Evolutionary conservation across 1,284 basidiomycete species (phyloP).

Genomic region (Amylostereum areolatum): DNA sequence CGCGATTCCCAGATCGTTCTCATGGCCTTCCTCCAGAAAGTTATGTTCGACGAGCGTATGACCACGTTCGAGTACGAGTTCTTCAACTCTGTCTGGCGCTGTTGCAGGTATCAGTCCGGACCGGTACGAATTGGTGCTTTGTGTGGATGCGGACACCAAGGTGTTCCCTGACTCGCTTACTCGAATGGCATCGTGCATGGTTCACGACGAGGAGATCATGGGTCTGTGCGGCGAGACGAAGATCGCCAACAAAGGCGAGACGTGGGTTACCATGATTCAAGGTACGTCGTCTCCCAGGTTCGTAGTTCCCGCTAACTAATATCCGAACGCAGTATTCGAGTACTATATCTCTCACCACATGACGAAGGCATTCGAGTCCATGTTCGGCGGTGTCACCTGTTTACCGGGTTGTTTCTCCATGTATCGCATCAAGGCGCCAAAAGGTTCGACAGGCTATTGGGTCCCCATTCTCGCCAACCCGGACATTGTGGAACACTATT

Average conservation of each 20-base stretch:
- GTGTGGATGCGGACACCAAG: conserved; percentile 99
- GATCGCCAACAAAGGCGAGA: conserved; percentile 97
- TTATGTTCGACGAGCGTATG: conserved; percentile 99
- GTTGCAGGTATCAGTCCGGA: conserved; percentile 95
- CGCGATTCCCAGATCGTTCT: conserved; percentile 97
- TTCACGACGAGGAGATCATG: conserved; percentile 96
- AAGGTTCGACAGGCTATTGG: conserved; percentile 92
- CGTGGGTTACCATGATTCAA: conserved; percentile 99
- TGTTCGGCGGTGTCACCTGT: conserved; percentile 99
- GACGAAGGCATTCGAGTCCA: conserved; percentile 98
- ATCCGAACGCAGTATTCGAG: conserved; percentile 73
- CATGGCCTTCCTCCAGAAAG: conserved; percentile 97
- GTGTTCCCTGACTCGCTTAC: conserved; percentile 93
- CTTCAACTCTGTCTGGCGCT: conserved; percentile 95
- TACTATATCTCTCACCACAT: conserved; percentile 99
- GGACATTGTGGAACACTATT: conserved; percentile 96
- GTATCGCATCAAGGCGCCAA: conserved; percentile 98
- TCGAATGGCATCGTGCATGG: conserved; percentile 92
- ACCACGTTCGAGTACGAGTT: conserved; percentile 99
- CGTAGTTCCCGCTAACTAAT: conserved; percentile 8
- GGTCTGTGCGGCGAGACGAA: conserved; percentile 98
- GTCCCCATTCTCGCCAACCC: conserved; percentile 97
- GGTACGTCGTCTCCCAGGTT: conserved; percentile 43
- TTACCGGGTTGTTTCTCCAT: conserved; percentile 98
- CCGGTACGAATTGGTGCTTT: conserved; percentile 92